A percentile compares a stretch with the other conserved stretches of the same genome.
Conservation (phyloP, 352 stramenopile genomes). For the Albugo candida region DNA sequence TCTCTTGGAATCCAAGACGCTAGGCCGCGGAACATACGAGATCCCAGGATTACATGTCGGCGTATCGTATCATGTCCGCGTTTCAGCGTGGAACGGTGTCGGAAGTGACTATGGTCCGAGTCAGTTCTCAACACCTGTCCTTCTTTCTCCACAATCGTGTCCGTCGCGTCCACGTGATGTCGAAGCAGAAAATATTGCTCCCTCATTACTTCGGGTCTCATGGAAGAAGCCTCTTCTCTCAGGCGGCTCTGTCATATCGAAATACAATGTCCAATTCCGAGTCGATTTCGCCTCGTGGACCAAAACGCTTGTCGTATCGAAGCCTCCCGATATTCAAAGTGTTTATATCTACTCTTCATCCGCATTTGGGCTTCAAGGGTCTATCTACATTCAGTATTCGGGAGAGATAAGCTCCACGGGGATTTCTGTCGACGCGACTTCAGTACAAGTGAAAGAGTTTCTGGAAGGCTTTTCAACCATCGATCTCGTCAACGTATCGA, state of each 20-base stretch:
- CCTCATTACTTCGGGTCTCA: conserved; percentile 14
- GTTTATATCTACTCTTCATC: conserved; percentile 41
- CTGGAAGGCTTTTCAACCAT: conserved; percentile 53
- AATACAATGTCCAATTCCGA: conserved; percentile 13
- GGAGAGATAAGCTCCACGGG: conserved; percentile 25
- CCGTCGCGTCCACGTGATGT: conserved; percentile 31
- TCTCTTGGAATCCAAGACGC: too few relatives aligned
- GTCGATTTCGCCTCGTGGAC: conserved; percentile 18
- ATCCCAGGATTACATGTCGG: conserved; percentile 15
- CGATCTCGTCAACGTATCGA: conserved; percentile 23
- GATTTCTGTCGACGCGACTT: conserved; percentile 22
- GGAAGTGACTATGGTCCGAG: conserved; percentile 63
- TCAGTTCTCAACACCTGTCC: conserved; percentile 61
- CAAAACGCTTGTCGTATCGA: conserved; percentile 8
- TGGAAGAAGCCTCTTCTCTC: conserved; percentile 38
- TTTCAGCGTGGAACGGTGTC: conserved; percentile 88
- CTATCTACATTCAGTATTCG: conserved; percentile 35
- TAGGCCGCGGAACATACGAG: conserved; percentile 8
- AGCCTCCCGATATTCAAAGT: conserved; percentile 36
- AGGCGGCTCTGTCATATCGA: conserved; percentile 20
- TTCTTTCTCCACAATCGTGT: conserved; percentile 14
- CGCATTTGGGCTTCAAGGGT: conserved; percentile 31
- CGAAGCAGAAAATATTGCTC: conserved; percentile 17
- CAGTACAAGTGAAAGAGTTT: conserved; percentile 20
- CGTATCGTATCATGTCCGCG: conserved; percentile 66